A percentile compares a stretch with the other conserved stretches of the same genome.
These are phyloP conservation scores for Umbelopsis ramanniana DNA, from an alignment of 192 early-diverging fungal species.

Conservation along the genomic window DNA sequence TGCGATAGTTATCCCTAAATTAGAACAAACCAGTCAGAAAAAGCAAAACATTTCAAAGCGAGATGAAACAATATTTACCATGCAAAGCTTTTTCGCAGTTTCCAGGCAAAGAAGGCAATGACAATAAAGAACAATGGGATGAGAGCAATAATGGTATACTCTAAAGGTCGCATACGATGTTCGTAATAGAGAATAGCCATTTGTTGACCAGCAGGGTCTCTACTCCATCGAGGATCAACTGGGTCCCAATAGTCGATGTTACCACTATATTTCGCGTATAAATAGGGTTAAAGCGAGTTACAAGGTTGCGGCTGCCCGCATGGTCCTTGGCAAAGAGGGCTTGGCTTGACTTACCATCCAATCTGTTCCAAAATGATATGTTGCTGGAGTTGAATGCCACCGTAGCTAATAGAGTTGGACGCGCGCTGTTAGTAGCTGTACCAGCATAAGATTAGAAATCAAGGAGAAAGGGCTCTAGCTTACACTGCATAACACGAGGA, in stretches of 20 bases:
- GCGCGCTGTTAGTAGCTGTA: neutral
- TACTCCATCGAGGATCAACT: constrained; percentile 21
- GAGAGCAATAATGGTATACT: constrained; percentile 50
- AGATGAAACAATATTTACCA: constrained; percentile 27
- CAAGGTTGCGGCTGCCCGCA: neutral
- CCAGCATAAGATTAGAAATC: neutral
- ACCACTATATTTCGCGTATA: constrained; percentile 19
- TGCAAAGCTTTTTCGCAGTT: constrained; percentile 45
- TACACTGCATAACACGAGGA: constrained; percentile 20
- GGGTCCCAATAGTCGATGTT: constrained; percentile 17
- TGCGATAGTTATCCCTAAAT: constrained; percentile 43
- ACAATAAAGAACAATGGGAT: constrained; percentile 39
- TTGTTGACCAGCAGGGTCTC: neutral
- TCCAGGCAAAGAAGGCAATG: constrained; percentile 33
- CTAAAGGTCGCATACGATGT: constrained; percentile 43
- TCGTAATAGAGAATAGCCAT: constrained; percentile 29
- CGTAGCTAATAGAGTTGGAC: constrained; percentile 27
- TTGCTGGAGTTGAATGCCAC: constrained; percentile 44
- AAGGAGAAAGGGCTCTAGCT: neutral
- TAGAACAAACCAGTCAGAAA: neutral
- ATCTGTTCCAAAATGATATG: constrained; percentile 45
- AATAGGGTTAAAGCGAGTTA: neutral
- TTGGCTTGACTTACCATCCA: constrained; percentile 32
- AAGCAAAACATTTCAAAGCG: neutral
- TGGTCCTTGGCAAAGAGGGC: neutral